These are phyloP conservation scores for Orbilia oligospora DNA, from an alignment of 2,329 filamentous ascomycete species.

Conservation along the genomic window DNA sequence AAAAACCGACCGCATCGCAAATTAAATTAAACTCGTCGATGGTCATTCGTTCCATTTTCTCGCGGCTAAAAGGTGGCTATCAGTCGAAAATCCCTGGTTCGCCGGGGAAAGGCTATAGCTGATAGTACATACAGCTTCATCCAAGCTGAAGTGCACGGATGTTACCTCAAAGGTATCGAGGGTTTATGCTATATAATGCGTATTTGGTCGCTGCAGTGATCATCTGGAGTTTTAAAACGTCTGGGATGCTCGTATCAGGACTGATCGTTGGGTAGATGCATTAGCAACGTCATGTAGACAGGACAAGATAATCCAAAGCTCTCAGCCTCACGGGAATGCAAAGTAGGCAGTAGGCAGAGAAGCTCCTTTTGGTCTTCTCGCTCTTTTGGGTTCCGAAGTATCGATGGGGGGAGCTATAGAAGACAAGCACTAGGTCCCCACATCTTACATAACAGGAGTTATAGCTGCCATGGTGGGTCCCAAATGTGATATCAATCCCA, in stretches of 20 bases:
- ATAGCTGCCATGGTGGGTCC: slow-evolving; percentile 40
- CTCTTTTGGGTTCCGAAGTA: slow-evolving; percentile 52
- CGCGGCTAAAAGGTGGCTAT: slow-evolving; percentile 54
- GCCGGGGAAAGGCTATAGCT: slow-evolving; percentile 26
- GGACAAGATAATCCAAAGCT: slow-evolving; percentile 18
- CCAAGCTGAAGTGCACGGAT: slow-evolving; percentile 13
- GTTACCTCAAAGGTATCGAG: slow-evolving; percentile 13
- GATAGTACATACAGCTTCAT: slow-evolving; percentile 19
- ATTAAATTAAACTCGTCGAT: slow-evolving; percentile 29
- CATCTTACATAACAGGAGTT: slow-evolving; percentile 33
- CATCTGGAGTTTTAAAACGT: slow-evolving; percentile 27
- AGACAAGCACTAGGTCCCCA: slow-evolving; percentile 36
- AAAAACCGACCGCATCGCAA: slow-evolving; percentile 37
- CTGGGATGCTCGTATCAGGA: slow-evolving; percentile 37
- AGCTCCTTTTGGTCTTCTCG: slow-evolving; percentile 14
- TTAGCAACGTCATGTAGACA: slow-evolving; percentile 49
- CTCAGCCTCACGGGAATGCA: slow-evolving; percentile 30
- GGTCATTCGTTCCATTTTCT: slow-evolving; percentile 54
- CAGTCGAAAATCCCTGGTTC: slow-evolving; percentile 23
- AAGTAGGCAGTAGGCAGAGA: slow-evolving; percentile 9
- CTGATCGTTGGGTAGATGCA: slow-evolving; percentile 36
- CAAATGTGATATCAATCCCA: slow-evolving; percentile 35
- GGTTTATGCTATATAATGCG: slow-evolving; percentile 28
- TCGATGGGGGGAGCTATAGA: slow-evolving; percentile 40
- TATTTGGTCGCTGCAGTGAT: background rate